phyloP scores from a whole-genome alignment of 306 rosid species.

The Vigna angularis region DNA sequence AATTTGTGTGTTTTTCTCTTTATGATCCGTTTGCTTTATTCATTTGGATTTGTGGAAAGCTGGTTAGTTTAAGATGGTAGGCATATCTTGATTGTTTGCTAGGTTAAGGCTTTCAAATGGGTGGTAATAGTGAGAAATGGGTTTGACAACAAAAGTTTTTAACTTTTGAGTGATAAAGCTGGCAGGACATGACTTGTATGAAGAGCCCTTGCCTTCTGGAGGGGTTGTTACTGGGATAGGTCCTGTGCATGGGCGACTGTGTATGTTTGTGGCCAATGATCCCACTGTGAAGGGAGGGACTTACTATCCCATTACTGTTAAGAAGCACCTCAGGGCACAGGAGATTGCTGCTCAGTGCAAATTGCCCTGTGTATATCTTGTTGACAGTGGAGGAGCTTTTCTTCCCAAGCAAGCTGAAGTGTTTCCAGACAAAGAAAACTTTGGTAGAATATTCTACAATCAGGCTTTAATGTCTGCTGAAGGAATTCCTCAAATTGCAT shows the following conservation, averaged over 20 bases:
- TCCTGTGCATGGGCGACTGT: constrained; percentile 86
- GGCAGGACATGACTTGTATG: constrained; percentile 92
- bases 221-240: constrained; percentile 94
- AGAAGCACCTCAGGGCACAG: constrained; percentile 97
- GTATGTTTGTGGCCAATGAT: constrained; percentile 97
- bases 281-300: constrained; percentile 98
- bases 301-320: constrained; percentile 94
- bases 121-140: constrained; percentile 32
- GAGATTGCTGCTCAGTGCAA: constrained; percentile 90
- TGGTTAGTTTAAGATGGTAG: not conserved
- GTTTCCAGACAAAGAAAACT: constrained; percentile 91
- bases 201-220: constrained; percentile 80
- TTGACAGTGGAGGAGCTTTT: constrained; percentile 97
- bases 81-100: not conserved
- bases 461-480: constrained; percentile 87
- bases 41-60: constrained; percentile 28
- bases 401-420: constrained; percentile 99
- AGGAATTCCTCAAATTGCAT: constrained; percentile 93
- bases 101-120: constrained; percentile 35
- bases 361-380: constrained; percentile 91
- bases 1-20: not conserved
- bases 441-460: constrained; percentile 92
- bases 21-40: not conserved
- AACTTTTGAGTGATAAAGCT: constrained; percentile 66
- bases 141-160: constrained; percentile 30